These are phyloP conservation scores for Tetradesmus lagerheimii DNA, from an alignment of 139 green algal genomes.

Conservation along the genomic window DNA sequence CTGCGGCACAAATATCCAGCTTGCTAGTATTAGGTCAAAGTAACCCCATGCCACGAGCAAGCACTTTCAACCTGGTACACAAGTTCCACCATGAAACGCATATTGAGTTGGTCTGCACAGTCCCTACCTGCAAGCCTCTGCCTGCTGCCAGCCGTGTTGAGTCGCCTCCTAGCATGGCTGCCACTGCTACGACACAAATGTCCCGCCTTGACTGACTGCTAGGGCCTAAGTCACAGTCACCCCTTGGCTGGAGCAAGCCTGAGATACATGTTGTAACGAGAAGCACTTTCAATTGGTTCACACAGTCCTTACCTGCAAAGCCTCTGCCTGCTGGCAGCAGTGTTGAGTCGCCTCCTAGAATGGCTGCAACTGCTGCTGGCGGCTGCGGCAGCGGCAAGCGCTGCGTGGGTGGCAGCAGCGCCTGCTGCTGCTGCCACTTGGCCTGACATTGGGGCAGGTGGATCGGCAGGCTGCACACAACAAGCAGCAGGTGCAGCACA, in stretches of 20 bases:
- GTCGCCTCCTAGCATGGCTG: too few relatives aligned
- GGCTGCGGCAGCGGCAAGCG: neutral
- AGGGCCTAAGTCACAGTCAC: too few relatives aligned
- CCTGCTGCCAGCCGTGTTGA: neutral
- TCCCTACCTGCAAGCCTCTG: neutral
- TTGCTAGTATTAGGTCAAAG: too few relatives aligned
- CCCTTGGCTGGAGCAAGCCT: neutral
- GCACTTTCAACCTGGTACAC: too few relatives aligned
- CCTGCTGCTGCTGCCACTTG: slow-evolving; percentile 16
- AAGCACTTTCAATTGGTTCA: neutral
- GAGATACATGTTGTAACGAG: too few relatives aligned
- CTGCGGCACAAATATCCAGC: too few relatives aligned
- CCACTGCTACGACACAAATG: neutral
- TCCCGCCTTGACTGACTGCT: too few relatives aligned
- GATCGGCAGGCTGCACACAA: neutral
- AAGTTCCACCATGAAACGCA: too few relatives aligned
- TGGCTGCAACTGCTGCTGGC: neutral
- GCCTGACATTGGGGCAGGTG: slow-evolving; percentile 7
- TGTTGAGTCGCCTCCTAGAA: neutral
- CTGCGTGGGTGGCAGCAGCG: neutral
- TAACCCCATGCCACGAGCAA: too few relatives aligned
- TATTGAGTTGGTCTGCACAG: too few relatives aligned
- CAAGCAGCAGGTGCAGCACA: too few relatives aligned
- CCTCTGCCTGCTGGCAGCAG: neutral
- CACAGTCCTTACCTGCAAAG: neutral